A percentile compares a stretch with the other conserved stretches of the same genome.
Evolutionary conservation across 2,329 filamentous ascomycete species (phyloP).

Genomic region (Geoglossum cookeanum): DNA sequence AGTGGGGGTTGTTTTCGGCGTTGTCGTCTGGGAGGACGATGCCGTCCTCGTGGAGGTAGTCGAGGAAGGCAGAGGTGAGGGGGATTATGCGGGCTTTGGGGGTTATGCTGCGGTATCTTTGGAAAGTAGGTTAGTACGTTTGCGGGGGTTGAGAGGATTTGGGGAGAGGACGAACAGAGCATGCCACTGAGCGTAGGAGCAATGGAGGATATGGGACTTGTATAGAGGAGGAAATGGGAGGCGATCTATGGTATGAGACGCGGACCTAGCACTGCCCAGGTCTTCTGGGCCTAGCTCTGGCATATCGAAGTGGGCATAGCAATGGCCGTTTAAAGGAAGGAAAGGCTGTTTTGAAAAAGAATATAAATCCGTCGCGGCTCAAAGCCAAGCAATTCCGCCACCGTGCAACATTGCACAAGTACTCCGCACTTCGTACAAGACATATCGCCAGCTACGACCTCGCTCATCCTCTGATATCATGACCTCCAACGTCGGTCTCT

Average conservation of each 20-base stretch:
- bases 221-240: conserved; percentile 68
- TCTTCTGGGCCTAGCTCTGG: neutral
- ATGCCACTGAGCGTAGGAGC: conserved; percentile 88
- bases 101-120: conserved; percentile 59
- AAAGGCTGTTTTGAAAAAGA: too few species aligned
- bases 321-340: neutral
- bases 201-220: conserved; percentile 76
- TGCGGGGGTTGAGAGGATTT: too few species aligned
- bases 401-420: neutral
- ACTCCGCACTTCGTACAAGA: too few species aligned
- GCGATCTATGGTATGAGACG: conserved; percentile 12
- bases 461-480: conserved; percentile 28
- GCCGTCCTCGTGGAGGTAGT: conserved; percentile 80
- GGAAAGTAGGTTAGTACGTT: conserved; percentile 6
- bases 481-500: conserved; percentile 94
- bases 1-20: conserved; percentile 19
- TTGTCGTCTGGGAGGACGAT: conserved; percentile 68
- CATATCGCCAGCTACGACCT: neutral
- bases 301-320: neutral
- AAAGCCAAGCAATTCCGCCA: neutral
- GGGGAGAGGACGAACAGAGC: conserved; percentile 33
- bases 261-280: neutral
- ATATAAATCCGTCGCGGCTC: neutral
- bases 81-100: conserved; percentile 76
- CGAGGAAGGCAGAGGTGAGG: conserved; percentile 53